These are phyloP conservation scores for Penicillium capsulatum DNA, from an alignment of 2,329 filamentous ascomycete genomes.

Conservation along the genomic window DNA sequence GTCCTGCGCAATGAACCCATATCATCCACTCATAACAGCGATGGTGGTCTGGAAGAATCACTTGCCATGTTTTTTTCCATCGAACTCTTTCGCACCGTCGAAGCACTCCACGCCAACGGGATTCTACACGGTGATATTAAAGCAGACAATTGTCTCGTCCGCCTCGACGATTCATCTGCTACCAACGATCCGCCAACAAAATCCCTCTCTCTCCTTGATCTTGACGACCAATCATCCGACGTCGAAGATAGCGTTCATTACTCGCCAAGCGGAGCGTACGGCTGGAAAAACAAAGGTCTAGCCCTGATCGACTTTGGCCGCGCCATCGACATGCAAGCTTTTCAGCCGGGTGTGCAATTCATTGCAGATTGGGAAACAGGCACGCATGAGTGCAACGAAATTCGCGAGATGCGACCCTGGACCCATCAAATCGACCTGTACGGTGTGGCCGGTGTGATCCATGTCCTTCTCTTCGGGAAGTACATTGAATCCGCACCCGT, in stretches of 20 bases:
- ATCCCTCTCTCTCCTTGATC: conserved; percentile 29
- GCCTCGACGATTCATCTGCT: conserved; percentile 57
- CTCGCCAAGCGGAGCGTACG: conserved; percentile 65
- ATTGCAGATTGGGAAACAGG: conserved; percentile 92
- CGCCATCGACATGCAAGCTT: conserved; percentile 87
- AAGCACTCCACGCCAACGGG: conserved; percentile 73
- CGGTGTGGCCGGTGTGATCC: conserved; percentile 81
- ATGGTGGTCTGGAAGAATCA: conserved; percentile 78
- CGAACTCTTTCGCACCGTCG: conserved; percentile 84
- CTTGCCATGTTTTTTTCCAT: conserved; percentile 94
- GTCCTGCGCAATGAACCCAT: conserved; percentile 64
- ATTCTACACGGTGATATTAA: conserved; percentile 93
- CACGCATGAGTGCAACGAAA: conserved; percentile 86
- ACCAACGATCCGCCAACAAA: conserved; percentile 22
- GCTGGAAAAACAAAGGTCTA: conserved; percentile 77
- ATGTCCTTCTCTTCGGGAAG: conserved; percentile 85
- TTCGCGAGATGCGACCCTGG: conserved; percentile 90
- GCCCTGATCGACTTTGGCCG: conserved; percentile 92
- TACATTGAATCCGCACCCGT: conserved; percentile 74
- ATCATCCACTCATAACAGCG: conserved; percentile 45
- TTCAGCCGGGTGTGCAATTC: conserved; percentile 73
- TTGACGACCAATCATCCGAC: conserved; percentile 22
- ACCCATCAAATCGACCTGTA: conserved; percentile 98
- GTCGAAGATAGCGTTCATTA: conserved; percentile 53
- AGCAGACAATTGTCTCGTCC: conserved; percentile 88